Evolutionary conservation across 2,329 filamentous ascomycete species (phyloP), one percentile per base, ranked within the genome.

Genomic region (Arthrobotrys iridis): DNA sequence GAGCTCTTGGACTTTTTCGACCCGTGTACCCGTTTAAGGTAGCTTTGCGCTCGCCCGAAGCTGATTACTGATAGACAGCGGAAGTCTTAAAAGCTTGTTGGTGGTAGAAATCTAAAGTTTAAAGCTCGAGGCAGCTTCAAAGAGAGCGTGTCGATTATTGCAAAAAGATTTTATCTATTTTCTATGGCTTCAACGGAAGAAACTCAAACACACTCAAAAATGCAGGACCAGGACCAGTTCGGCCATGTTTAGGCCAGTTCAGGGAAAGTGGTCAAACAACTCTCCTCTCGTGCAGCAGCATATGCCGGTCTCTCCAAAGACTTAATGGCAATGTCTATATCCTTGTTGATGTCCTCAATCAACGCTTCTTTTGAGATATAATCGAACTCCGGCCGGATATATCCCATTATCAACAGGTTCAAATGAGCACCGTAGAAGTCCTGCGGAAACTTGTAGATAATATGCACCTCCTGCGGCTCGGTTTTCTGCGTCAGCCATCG

Each of bases 341-440:
- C 95, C 78, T 90, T 87, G 80, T 88, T 87, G 81, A 99, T 99
- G 83, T 99, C 95, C 79, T 90, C 88, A 46, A 98, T 88, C 81
- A 98, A 85, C 33, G 90, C 91, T 77, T 97, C 93, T 79, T 93
- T 86, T 77, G 88, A 90, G 74, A 89, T 88, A 83, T 99, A 99
- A 84, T 98, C 92, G 81, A 87, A 89, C 83, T 98, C 95, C 6
- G 92, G 90, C 62, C 95, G 87, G 77, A 99, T 93, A 82, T 92
- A 98, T 28, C 93, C 95, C 76, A 94, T 82, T 57, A 99, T 88
- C 22, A 93, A 82, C 13, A 98, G 84, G 43, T 92, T 89, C 85
- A 98, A 90, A 78, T 88, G 87, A 3, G 87, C 87, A 77, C 88
- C 91, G 83, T 98, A 98, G 82, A 99, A 99, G 81, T 98, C 93